phyloP scores from a whole-genome alignment of 768 basidiomycete genomes.

The Lactarius trivialis region DNA sequence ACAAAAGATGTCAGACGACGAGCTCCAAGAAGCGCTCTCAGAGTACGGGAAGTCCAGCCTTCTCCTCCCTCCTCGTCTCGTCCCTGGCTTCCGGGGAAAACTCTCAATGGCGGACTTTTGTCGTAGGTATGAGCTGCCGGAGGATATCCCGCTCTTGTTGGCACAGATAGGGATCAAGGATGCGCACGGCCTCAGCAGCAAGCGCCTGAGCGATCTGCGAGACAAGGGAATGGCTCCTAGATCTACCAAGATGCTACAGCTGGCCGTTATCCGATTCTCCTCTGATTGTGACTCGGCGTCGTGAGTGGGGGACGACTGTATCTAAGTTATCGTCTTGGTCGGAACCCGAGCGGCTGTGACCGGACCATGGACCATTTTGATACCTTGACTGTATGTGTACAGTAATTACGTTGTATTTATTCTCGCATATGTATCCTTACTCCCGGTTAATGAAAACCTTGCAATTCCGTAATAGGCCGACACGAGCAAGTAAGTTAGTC shows the following conservation, averaged over 20 bases:
- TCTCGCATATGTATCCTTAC: slow-evolving; percentile 1
- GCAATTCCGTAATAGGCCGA: not conserved
- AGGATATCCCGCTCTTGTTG: not conserved
- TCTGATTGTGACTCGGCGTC: not conserved
- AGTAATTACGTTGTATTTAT: not conserved
- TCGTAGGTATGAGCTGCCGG: slow-evolving; percentile 4
- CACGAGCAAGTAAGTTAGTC: not conserved
- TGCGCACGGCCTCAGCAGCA: slow-evolving; percentile 8
- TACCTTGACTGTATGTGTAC: not conserved
- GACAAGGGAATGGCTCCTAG: not conserved
- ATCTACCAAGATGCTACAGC: slow-evolving; percentile 8
- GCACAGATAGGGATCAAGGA: slow-evolving; percentile 5
- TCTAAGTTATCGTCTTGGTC: not conserved
- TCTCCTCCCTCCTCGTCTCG: slow-evolving; percentile 8
- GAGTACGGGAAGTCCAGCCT: slow-evolving; percentile 1
- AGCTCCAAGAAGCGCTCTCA: slow-evolving; percentile 7
- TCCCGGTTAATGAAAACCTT: not conserved
- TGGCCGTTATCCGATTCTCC: slow-evolving; percentile 8
- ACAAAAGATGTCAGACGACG: slow-evolving; percentile 12
- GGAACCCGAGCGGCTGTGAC: not conserved
- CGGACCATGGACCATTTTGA: not conserved
- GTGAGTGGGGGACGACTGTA: not conserved
- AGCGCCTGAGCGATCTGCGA: slow-evolving; percentile 4
- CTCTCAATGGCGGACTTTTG: slow-evolving; percentile 8
- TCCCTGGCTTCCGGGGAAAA: slow-evolving; percentile 4